Base-by-base conservation (phyloP, 768 basidiomycete genomes). In the Boletus eberwhitei region DNA sequence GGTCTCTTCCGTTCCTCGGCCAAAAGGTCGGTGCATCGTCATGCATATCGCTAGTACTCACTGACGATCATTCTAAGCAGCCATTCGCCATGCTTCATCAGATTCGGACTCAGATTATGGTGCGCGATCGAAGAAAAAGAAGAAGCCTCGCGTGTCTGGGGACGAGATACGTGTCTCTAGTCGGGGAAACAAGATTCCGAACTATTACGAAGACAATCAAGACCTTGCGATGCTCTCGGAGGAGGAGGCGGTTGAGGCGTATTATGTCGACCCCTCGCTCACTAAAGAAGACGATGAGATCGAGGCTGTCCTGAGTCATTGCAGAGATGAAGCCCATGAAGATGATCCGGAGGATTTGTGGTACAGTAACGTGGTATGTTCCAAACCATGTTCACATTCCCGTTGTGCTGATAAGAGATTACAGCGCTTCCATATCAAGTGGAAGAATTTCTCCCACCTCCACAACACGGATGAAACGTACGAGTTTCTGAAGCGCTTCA, bases 401-500 rank as follows among this genome's bases (percentile, higher is more conserved):
- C 26, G 1, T 39, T 17, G 7, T 49, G 9, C 66, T 59, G 31
- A 64, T 38, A 31, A 40, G 51, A 52, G 24, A 49, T 55, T 61
- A 4, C 66, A 97, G 94, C 93, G 94, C 48, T 99, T 89, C 78
- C 93, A 98, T 70, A 94, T 99, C 78, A 99, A 99, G 73, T 99
- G 97, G 97, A 98, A 98, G 73, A 86, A 85, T 63, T 98, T 94
- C 72, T 97, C 94, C 11, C 96, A 98, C 70, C 80, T 98, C 16
- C 97, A 98, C 77, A 98, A 99, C 67, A 99, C 97, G n/a, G 96
- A 98, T 68, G 97, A 99, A 73, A 87, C 87, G 16, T 97, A 98
- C 76, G 87, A 93, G 67, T 98, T 96, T 72, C 77, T 98, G 55
- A 98, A 96, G 72, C 84, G 89, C 24, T 98, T 89, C 82, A 90